Conservation (phyloP, 371 early-diverging fungal species). For the Mortierella polycephala region DNA sequence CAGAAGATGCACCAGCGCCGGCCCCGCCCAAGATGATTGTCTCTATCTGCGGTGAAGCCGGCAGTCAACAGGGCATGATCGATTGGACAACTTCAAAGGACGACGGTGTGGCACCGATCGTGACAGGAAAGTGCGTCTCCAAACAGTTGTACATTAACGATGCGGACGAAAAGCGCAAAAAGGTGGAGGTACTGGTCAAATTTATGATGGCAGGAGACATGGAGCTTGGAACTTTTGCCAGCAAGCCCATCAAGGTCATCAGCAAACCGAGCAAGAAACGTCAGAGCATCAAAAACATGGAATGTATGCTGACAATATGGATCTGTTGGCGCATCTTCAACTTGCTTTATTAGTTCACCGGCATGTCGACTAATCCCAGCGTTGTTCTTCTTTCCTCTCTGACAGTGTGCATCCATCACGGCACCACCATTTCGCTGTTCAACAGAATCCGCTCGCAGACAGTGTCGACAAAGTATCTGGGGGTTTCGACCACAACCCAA, state of each 20-base stretch:
- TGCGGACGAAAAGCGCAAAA: slow-evolving; percentile 84
- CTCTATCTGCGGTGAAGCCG: slow-evolving; percentile 54
- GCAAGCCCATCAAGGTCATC: slow-evolving; percentile 87
- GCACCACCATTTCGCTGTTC: slow-evolving; percentile 83
- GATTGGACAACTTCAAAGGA: slow-evolving; percentile 57
- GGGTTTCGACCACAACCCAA: slow-evolving; percentile 66
- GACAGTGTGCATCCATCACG: slow-evolving; percentile 85
- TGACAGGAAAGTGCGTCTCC: slow-evolving; percentile 79
- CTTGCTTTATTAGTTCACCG: neutral
- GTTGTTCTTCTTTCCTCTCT: neutral
- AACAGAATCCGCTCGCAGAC: slow-evolving; percentile 89
- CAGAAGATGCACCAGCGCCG: slow-evolving; percentile 24
- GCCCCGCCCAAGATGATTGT: slow-evolving; percentile 54
- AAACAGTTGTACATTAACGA: slow-evolving; percentile 88
- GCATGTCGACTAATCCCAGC: neutral
- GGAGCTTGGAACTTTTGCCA: slow-evolving; percentile 73
- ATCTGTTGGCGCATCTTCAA: neutral
- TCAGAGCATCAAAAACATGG: slow-evolving; percentile 87
- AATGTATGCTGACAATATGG: slow-evolving; percentile 57
- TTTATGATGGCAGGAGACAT: slow-evolving; percentile 72
- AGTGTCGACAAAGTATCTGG: slow-evolving; percentile 87
- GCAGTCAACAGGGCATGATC: slow-evolving; percentile 55
- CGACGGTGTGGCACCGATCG: slow-evolving; percentile 44
- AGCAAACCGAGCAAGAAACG: slow-evolving; percentile 89
- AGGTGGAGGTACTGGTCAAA: slow-evolving; percentile 78